Base-by-base conservation (phyloP, 495 filamentous ascomycete species). In the Neurospora intermedia region DNA sequence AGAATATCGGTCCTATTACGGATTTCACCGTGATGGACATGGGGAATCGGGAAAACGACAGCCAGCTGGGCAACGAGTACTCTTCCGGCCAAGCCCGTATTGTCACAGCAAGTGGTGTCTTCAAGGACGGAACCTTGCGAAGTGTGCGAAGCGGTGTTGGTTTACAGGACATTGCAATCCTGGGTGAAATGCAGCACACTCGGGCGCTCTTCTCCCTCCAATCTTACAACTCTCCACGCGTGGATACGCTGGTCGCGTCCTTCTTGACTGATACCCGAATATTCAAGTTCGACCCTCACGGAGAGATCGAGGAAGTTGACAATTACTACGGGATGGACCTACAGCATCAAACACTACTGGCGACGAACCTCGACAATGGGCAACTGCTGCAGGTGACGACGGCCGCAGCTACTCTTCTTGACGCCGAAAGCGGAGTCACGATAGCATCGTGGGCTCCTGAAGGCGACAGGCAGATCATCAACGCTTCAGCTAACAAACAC, bases 11-110 rank as follows among this genome's bases (percentile, higher is more conserved):
- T 0, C 96, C 96, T 2, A 92, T 98, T 59, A 81, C 97, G 16
- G 96, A 99, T 77, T 97, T 98, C 71, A 91, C 91, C 6, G 88
- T 98, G 13, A 96, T 98, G 92, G 95, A 98, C 78, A 90, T 98
- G 85, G 94, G 94, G 0, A 94, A 91, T 74, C 87, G 93, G 38
- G 88, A 90, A 70, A 89, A 89, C 66, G 93, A 95, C 73, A 89
- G 79, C 43, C 82, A 89, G 38, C 89, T 92, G 45, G 90, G 88
- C 0, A 96, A 96, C 75, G 94, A 96, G 78, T 98, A 82, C 74
- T 97, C 94, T 0, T 97, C 95, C 6, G 96, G 96, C 2, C 96
- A 98, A 82, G 94, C 96, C 71, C 88, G 96, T 40, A 91, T 99
- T 72, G 93, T 99, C 10, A 93, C 95, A 3, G 94, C 93, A 9